Base-by-base conservation (phyloP, 257 asterid genomes). In the Fraxinus quadrangulata region DNA sequence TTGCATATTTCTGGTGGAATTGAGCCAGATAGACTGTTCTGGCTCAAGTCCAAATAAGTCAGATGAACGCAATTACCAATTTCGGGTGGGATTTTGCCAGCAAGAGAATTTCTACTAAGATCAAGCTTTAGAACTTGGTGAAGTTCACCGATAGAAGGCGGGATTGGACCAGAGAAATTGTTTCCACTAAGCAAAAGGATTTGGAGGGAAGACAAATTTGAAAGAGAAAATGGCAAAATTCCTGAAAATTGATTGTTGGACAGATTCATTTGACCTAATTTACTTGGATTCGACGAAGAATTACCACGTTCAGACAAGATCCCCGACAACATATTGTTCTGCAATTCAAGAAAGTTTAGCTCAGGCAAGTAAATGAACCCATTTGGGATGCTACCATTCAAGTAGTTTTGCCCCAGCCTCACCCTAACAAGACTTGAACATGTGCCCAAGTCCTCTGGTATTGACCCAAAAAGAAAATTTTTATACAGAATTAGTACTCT, bases 1-100 rank as follows among this genome's bases (percentile, higher is more conserved):
- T 81, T 76, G 75, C 96, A 91, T 49, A 95, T 89, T 40, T 87
- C 83, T 11, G 83, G 39, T 3, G 98, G 98, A 70, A 95, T 90
- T 54, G 96, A 26, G 28, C 96, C 96, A 5, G 93, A 89, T 12
- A 95, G 70, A 75, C 81, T 81, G 87, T 95, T 95, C 65, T 85
- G 88, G 88, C 98, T 95, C 86, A 95, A 78, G 70, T 92, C 99
- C n/a, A 95, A 90, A 75, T 89, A 95, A 4, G 92, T 89, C 23
- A 92, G 89, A 56, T 90, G 97, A n/a, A 81, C 67, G 47, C 97
- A 95, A 1, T 82, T 75, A 30, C 96, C 92, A 26, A 95, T 87
- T 78, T 90, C 93, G 1, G 28, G 79, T 11, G 99, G 99, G 33
- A 95, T 95, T 86, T 85, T 86, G 3, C 96, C 96, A 5, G 87